These are phyloP conservation scores for Amphirosellinia nigrospora DNA, from an alignment of 495 filamentous ascomycete genomes.

Conservation along the genomic window DNA sequence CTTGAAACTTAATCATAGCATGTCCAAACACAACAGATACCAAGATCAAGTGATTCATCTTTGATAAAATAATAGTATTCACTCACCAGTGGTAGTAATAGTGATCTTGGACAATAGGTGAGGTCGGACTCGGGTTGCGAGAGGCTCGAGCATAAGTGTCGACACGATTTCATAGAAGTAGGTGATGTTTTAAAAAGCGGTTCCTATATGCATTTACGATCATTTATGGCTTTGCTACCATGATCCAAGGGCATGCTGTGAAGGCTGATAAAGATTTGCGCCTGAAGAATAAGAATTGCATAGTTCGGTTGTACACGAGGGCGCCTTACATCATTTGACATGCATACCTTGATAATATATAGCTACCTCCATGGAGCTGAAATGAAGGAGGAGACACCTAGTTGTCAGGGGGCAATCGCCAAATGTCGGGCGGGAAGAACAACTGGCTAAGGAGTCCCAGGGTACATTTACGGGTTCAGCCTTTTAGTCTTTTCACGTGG, in stretches of 20 bases:
- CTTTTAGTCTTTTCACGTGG: conserved; percentile 48
- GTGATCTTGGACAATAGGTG: neutral
- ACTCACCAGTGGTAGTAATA: neutral
- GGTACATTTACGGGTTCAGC: neutral
- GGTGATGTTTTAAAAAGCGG: neutral
- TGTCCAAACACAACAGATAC: neutral
- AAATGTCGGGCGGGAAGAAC: neutral
- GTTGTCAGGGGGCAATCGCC: neutral
- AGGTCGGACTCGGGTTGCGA: neutral
- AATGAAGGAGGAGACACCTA: neutral
- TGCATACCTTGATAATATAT: no score
- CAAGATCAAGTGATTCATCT: neutral
- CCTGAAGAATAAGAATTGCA: neutral
- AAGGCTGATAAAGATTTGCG: neutral
- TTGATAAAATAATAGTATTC: neutral
- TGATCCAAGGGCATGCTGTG: neutral
- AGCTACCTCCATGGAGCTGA: neutral
- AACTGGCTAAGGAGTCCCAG: neutral
- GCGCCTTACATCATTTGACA: neutral
- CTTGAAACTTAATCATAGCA: neutral
- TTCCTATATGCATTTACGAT: neutral
- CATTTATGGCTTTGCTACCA: neutral
- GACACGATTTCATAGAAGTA: neutral
- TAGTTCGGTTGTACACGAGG: neutral
- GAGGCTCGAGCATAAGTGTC: neutral